A percentile compares a stretch with the other conserved stretches of the same genome.
phyloP scores from a whole-genome alignment of 768 basidiomycete species.

The Mycena pura region DNA sequence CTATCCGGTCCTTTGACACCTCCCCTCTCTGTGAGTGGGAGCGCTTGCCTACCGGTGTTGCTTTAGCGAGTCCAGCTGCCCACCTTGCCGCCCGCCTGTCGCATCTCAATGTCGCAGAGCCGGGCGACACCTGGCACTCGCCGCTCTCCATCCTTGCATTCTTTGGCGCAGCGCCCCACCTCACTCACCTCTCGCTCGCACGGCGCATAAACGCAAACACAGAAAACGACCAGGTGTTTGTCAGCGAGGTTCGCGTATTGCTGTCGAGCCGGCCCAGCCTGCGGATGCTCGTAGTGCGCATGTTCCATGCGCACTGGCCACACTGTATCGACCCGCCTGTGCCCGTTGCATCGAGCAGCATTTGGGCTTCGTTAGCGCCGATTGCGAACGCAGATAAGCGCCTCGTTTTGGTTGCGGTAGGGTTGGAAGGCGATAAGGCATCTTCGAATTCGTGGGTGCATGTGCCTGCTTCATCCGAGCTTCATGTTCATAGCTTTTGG shows the following conservation, averaged over 20 bases:
- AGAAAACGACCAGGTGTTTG: conserved; percentile 42
- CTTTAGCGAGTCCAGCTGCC: conserved; percentile 1
- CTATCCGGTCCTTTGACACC: conserved; percentile 21
- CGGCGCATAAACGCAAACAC: conserved; percentile 20
- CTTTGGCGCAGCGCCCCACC: conserved; percentile 17
- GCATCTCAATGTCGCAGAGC: conserved; percentile 29
- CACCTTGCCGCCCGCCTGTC: conserved; percentile 8
- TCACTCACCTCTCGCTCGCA: conserved; percentile 32
- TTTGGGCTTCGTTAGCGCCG: conserved; percentile 8
- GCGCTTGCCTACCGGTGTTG: background rate
- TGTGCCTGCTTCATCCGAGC: too few species aligned
- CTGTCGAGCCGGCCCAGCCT: conserved; percentile 35
- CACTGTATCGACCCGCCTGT: background rate
- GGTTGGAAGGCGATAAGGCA: too few species aligned
- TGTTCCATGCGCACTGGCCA: conserved; percentile 35
- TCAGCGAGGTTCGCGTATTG: conserved; percentile 37
- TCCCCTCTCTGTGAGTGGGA: conserved; percentile 20
- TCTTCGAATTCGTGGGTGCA: too few species aligned
- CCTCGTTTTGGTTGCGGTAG: conserved; percentile 5
- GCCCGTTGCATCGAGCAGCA: background rate
- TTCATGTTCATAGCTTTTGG: too few species aligned
- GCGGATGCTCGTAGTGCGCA: conserved; percentile 42
- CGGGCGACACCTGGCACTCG: conserved; percentile 22
- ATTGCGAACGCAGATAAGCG: background rate
- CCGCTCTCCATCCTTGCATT: conserved; percentile 18